Percentiles rank a stretch among this genome's conserved stretches.
Conservation (phyloP, 176 grass and related monocot genomes). For the Bolboschoenus planiculmis region DNA sequence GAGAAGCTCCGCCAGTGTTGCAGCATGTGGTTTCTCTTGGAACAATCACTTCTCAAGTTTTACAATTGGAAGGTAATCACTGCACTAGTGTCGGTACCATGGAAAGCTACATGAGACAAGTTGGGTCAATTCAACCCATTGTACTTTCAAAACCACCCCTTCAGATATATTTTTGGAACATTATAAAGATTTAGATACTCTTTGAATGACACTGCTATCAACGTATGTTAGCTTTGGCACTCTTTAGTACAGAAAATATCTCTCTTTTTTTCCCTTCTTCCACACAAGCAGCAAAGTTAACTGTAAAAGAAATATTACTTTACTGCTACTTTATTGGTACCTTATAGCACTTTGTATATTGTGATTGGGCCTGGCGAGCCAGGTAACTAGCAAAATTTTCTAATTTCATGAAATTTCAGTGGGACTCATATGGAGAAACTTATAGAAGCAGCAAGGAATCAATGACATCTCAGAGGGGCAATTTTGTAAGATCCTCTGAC, state of each 20-base stretch:
- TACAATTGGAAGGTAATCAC: conserved; percentile 81
- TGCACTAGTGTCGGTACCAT: neutral
- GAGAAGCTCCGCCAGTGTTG: conserved; percentile 77
- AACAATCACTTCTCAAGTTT: conserved; percentile 67
- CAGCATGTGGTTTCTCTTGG: conserved; percentile 91
- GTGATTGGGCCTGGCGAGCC: neutral
- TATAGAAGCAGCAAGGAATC: conserved; percentile 26
- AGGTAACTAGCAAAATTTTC: neutral
- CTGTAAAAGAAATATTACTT: neutral
- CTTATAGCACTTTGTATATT: neutral
- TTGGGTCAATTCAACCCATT: neutral
- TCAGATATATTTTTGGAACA: neutral
- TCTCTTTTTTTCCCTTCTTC: neutral
- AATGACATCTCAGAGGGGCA: conserved; percentile 43
- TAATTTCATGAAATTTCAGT: conserved; percentile 36
- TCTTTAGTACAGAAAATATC: neutral
- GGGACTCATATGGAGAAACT: conserved; percentile 48
- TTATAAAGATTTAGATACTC: neutral
- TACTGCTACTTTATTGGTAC: neutral
- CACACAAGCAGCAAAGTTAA: neutral
- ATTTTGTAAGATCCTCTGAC: conserved; percentile 36
- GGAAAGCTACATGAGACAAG: neutral
- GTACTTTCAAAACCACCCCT: neutral
- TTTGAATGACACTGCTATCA: neutral
- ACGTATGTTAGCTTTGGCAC: neutral